Conservation (phyloP, 169 alveolate species). For the Plasmodium knowlesi region DNA sequence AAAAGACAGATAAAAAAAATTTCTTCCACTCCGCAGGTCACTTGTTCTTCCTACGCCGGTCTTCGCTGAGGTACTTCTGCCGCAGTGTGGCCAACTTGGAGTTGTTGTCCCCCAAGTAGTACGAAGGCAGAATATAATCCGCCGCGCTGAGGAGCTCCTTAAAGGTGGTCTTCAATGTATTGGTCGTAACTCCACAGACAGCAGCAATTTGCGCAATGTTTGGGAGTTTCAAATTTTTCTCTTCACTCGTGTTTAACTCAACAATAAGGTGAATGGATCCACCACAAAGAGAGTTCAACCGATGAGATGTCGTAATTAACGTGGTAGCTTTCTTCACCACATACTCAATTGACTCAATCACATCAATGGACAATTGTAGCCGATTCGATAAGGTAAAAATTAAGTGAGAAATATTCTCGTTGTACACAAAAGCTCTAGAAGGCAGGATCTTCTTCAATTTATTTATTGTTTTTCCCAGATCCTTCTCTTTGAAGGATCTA, state of each 20-base stretch:
- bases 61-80: constrained; percentile 29
- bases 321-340: constrained; percentile 84
- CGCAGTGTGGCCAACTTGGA: not conserved
- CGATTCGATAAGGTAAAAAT: constrained; percentile 85
- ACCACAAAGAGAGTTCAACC: constrained; percentile 88
- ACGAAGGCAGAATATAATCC: constrained; percentile 78
- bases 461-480: constrained; percentile 90
- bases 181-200: constrained; percentile 82
- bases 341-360: constrained; percentile 83
- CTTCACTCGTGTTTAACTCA: constrained; percentile 66
- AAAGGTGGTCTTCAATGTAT: constrained; percentile 79
- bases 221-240: constrained; percentile 40
- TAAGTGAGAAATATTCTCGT: constrained; percentile 86
- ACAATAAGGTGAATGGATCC: constrained; percentile 85
- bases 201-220: constrained; percentile 74
- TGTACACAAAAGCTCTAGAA: constrained; percentile 82
- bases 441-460: constrained; percentile 88
- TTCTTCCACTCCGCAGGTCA: not conserved
- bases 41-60: not conserved
- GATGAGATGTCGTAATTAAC: constrained; percentile 84
- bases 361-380: constrained; percentile 78
- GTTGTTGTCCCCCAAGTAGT: constrained; percentile 13
- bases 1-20: too few species aligned
- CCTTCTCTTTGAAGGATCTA: constrained; percentile 87
- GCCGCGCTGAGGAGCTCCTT: constrained; percentile 77